phyloP scores from a whole-genome alignment of 331 rosid genomes.

The Prunus yedoensis region DNA sequence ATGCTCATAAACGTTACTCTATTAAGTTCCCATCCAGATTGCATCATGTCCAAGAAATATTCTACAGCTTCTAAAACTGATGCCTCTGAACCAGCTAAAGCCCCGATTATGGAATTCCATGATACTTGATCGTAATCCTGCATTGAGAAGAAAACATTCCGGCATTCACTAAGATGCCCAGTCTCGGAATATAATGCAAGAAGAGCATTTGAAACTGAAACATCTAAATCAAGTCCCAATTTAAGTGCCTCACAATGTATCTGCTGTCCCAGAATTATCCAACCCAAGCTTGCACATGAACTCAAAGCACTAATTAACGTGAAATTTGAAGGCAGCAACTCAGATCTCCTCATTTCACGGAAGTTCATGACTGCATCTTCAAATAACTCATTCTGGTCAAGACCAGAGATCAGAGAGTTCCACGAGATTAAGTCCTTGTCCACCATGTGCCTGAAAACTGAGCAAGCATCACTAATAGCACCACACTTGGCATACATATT shows the following conservation, averaged over 20 bases:
- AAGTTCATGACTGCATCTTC: conserved; percentile 66
- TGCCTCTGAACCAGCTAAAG: conserved; percentile 56
- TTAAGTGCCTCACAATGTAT: conserved; percentile 71
- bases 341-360: conserved; percentile 60
- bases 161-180: conserved; percentile 50
- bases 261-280: conserved; percentile 68
- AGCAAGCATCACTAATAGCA: too few relatives aligned
- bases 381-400: conserved; percentile 68
- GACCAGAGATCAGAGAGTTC: too few relatives aligned
- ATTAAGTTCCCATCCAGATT: conserved; percentile 62
- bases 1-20: conserved; percentile 73
- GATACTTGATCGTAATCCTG: conserved; percentile 75
- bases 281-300: conserved; percentile 77
- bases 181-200: conserved; percentile 75
- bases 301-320: conserved; percentile 82
- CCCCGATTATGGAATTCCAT: conserved; percentile 84
- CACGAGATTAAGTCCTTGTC: too few relatives aligned
- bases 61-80: conserved; percentile 51
- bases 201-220: conserved; percentile 88
- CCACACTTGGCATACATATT: too few relatives aligned
- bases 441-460: too few relatives aligned
- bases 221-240: conserved; percentile 81
- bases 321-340: conserved; percentile 69
- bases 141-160: conserved; percentile 68
- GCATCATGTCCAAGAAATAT: conserved; percentile 72